These are phyloP conservation scores for Pseudoscleropodium purum DNA, from an alignment of 225 moss, liverwort and hornwort genomes.

Conservation along the genomic window DNA sequence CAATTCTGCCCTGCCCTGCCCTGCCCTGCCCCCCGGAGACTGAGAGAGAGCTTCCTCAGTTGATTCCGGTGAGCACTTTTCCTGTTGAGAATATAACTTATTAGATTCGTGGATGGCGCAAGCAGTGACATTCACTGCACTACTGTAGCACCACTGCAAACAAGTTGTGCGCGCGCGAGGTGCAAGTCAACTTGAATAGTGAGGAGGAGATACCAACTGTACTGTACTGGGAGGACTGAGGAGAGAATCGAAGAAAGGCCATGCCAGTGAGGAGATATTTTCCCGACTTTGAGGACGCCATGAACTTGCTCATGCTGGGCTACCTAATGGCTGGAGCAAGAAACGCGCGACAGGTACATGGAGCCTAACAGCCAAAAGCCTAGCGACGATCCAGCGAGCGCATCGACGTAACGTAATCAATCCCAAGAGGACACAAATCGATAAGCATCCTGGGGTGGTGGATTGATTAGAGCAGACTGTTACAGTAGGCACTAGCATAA, in stretches of 20 bases:
- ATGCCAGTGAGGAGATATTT: not conserved
- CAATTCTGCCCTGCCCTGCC: not conserved
- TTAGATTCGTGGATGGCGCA: not conserved
- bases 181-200: conserved; percentile 3
- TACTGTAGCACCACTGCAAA: not conserved
- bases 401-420: not conserved
- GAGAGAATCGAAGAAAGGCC: not conserved
- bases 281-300: not conserved
- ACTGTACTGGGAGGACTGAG: no score
- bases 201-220: not conserved
- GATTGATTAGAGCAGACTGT: not conserved
- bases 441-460: not conserved
- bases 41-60: not conserved
- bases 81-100: not conserved
- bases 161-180: not conserved
- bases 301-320: not conserved
- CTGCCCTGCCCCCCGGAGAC: not conserved
- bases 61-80: not conserved
- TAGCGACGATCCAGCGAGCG: not conserved
- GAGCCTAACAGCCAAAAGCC: not conserved
- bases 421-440: not conserved
- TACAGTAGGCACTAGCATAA: not conserved
- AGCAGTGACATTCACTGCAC: not conserved
- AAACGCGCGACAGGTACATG: not conserved
- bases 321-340: not conserved